Base-by-base conservation (phyloP, 1,284 basidiomycete species). In the Ganoderma meredithae region DNA sequence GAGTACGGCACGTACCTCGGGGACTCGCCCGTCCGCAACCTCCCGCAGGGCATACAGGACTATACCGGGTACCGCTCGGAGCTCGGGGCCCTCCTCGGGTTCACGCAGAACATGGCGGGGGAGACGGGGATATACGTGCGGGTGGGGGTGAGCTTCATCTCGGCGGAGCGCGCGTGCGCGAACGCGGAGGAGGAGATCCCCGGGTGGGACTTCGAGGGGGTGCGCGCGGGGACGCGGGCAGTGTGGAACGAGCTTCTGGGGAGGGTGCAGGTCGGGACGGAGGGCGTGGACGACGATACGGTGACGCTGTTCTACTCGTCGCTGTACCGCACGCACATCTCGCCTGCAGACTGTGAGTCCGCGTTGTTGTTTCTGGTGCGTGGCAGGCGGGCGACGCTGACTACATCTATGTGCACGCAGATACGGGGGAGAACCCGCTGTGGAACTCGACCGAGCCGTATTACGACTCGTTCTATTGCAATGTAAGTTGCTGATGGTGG, bases 401-500 rank as follows among this genome's bases (percentile, higher is more conserved):
- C 47, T 33, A 19, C 3, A 61, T 6, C 47, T 33, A 17, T 6
- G 60, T 6, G 52, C 22, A 25, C 22, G 19, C 59, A 90, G 88
- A 91, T 73, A 88, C 88, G 0, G 89, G 86, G n/a, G 90, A 92
- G 76, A 92, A 91, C 71, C 88, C 89, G 0, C 82, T 83, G 43
- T 91, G 89, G 87, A 84, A 84, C 56, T 90, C 89, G 0, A 84
- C 82, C 0, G 88, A 90, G 71, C 89, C 89, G 0, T 90, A 89
- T 71, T 90, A 83, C 66, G 89, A 91, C 71, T 89, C 88, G 0
- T 85, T 89, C 67, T 92, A 90, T 72, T 68, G 66, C 60, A 68
- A 68, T 25, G 66, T 68, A 25, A 1, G 66, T 60, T 10, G 12
- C 17, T n/a, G 17, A 4, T 22, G 52, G 25, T 53, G n/a, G 47